These are phyloP conservation scores for Zygoascus tannicola DNA, from an alignment of 805 yeast species.

Conservation along the genomic window DNA sequence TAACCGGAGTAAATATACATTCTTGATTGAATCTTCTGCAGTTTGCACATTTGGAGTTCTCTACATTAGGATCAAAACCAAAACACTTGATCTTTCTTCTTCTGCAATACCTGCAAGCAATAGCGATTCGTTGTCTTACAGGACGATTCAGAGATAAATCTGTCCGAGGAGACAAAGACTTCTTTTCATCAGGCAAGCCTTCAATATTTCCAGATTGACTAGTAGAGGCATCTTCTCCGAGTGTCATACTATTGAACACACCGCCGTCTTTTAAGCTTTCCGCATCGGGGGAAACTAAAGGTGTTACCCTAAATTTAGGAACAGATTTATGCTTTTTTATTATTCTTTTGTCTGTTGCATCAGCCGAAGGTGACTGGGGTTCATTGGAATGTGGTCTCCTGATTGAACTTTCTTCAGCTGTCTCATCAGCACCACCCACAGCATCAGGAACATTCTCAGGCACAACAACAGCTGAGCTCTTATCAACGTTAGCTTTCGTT, in stretches of 20 bases:
- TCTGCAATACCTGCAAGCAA: constrained; percentile 27
- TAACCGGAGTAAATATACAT: constrained; percentile 27
- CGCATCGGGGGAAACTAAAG: background rate
- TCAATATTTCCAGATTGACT: too few relatives aligned
- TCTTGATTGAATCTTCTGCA: constrained; percentile 25
- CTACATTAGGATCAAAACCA: constrained; percentile 22
- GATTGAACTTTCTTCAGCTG: too few relatives aligned
- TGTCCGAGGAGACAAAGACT: background rate
- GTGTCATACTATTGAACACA: background rate
- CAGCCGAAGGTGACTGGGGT: background rate
- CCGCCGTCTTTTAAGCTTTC: background rate
- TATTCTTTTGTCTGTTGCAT: background rate
- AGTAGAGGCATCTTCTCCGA: background rate
- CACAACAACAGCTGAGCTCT: background rate
- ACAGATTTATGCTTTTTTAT: background rate
- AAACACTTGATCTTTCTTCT: constrained; percentile 27
- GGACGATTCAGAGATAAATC: background rate
- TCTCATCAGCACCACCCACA: background rate
- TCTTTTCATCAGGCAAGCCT: too few relatives aligned
- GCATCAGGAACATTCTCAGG: background rate
- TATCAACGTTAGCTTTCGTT: too few relatives aligned
- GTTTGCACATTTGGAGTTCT: constrained; percentile 24
- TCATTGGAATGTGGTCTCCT: background rate
- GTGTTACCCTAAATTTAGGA: background rate
- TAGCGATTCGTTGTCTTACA: constrained; percentile 23